Evolutionary conservation across 371 early-diverging fungal species (phyloP).

Genomic region (Mortierella sp.): DNA sequence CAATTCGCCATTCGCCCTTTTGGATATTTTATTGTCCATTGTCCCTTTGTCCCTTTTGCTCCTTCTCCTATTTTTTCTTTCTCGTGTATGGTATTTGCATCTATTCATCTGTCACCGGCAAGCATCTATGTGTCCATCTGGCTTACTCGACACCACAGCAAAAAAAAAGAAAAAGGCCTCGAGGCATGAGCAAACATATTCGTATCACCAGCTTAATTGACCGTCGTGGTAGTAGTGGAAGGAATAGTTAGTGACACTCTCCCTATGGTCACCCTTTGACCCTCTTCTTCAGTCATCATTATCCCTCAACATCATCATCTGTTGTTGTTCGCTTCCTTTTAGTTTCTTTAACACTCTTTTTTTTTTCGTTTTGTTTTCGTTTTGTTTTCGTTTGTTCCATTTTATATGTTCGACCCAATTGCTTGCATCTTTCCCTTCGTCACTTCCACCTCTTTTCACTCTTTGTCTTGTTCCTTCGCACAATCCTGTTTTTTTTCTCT

Average conservation of each 20-base stretch:
- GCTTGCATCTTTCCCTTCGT: background rate
- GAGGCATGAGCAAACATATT: background rate
- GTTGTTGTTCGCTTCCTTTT: background rate
- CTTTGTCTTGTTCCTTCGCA: background rate
- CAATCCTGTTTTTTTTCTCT: background rate
- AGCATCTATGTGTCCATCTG: background rate
- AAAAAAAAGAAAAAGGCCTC: background rate
- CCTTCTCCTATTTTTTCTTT: background rate
- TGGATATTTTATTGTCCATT: background rate
- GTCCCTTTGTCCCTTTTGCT: background rate
- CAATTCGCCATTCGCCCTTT: slow-evolving; percentile 5
- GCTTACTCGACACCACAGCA: slow-evolving; percentile 12
- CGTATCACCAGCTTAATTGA: background rate
- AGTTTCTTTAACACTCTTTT: slow-evolving; percentile 1
- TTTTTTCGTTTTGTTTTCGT: background rate
- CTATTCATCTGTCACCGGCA: slow-evolving; percentile 1
- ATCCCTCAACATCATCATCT: slow-evolving; percentile 4
- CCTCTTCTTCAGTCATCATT: background rate
- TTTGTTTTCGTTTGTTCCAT: no score
- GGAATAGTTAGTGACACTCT: background rate
- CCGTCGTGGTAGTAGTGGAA: background rate
- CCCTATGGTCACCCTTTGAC: background rate
- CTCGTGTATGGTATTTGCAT: background rate
- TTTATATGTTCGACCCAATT: no score
- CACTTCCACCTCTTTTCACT: background rate